Evolutionary conservation across 1,284 basidiomycete genomes (phyloP).

Genomic region (Jaminaea rosea): DNA sequence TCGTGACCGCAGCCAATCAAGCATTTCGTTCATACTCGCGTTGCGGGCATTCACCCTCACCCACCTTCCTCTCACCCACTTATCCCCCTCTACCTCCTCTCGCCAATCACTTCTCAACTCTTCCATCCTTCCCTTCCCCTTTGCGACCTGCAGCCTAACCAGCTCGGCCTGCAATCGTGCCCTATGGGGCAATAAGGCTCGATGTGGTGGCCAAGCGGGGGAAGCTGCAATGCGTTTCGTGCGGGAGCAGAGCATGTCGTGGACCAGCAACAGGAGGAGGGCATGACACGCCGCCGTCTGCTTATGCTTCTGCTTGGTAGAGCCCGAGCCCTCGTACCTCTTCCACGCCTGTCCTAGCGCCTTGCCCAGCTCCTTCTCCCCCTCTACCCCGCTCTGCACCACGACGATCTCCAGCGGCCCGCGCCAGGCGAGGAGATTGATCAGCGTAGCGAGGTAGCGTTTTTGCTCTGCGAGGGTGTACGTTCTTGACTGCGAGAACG

Average conservation of each 20-base stretch:
- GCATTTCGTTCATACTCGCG: conserved; percentile 49
- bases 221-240: conserved; percentile 31
- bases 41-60: conserved; percentile 31
- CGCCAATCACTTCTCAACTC: conserved; percentile 23
- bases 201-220: conserved; percentile 36
- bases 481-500: too few relatives aligned
- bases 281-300: conserved; percentile 6
- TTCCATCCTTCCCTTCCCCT: conserved; percentile 19
- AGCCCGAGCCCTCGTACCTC: neutral
- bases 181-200: conserved; percentile 56
- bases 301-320: neutral
- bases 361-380: neutral
- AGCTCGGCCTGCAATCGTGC: conserved; percentile 78
- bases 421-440: neutral
- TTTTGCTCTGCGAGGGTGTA: neutral
- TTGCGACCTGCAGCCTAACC: conserved; percentile 64
- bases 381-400: neutral
- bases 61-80: conserved; percentile 37
- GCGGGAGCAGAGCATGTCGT: conserved; percentile 36
- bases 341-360: neutral
- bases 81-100: conserved; percentile 8
- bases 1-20: conserved; percentile 54
- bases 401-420: neutral
- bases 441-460: neutral
- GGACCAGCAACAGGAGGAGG: conserved; percentile 32